Percentiles rank a stretch among this genome's conserved stretches.
Evolutionary conservation across 352 stramenopile genomes (phyloP).

Genomic region (Pythium apleroticum): DNA sequence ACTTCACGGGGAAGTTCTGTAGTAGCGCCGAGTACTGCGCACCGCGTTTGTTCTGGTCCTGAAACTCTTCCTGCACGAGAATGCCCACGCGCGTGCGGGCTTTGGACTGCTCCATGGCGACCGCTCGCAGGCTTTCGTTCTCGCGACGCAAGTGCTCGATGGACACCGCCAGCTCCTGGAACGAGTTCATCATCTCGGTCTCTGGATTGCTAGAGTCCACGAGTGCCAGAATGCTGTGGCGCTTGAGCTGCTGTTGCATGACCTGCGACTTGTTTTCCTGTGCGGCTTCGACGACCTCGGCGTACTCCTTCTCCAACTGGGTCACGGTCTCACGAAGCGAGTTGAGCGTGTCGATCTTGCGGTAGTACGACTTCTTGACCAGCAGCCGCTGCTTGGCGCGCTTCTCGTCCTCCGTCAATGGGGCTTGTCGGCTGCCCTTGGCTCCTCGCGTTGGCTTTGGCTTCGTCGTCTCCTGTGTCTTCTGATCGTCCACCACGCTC

Average conservation of each 20-base stretch:
- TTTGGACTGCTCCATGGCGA: constrained; percentile 63
- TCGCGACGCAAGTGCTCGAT: constrained; percentile 58
- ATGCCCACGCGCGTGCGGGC: constrained; percentile 52
- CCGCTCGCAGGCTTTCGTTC: constrained; percentile 50
- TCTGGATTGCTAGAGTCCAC: constrained; percentile 22
- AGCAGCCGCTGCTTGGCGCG: constrained; percentile 66
- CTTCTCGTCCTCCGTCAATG: constrained; percentile 56
- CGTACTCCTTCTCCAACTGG: constrained; percentile 51
- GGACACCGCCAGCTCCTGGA: constrained; percentile 48
- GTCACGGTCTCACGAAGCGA: constrained; percentile 49
- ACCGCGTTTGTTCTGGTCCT: constrained; percentile 29
- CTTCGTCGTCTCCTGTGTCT: not conserved
- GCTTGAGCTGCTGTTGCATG: constrained; percentile 2
- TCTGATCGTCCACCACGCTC: not conserved
- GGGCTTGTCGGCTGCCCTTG: not conserved
- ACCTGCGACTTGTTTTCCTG: constrained; percentile 10
- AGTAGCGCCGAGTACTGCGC: constrained; percentile 20
- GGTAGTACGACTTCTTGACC: constrained; percentile 73
- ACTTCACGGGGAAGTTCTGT: constrained; percentile 12
- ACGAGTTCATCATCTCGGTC: constrained; percentile 46
- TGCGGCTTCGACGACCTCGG: constrained; percentile 26
- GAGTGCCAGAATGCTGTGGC: constrained; percentile 24
- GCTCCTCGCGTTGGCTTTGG: not conserved
- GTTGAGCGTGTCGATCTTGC: constrained; percentile 71
- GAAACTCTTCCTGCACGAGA: constrained; percentile 52